Percentiles rank a stretch among this genome's conserved stretches.
Evolutionary conservation across 2,329 filamentous ascomycete species (phyloP).

Genomic region (Clonostachys rosea): DNA sequence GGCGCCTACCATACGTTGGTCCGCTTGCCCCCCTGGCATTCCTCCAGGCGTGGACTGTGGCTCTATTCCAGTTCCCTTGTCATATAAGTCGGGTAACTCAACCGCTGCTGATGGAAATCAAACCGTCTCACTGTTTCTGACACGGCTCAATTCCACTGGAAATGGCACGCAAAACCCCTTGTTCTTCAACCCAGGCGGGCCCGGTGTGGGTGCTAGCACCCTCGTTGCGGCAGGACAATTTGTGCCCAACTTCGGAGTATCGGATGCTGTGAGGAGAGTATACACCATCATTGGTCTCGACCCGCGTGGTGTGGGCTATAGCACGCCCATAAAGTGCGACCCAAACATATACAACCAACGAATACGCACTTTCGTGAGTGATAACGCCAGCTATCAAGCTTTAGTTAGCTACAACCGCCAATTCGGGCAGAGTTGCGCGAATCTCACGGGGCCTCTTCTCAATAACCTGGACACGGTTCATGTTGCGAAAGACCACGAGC

Average conservation of each 20-base stretch:
- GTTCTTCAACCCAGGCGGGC: conserved; percentile 14
- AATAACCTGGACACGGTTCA: conserved; percentile 13
- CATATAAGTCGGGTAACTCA: conserved; percentile 3
- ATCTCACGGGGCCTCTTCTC: conserved; percentile 12
- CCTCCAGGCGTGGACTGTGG: not conserved
- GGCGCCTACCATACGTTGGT: not conserved
- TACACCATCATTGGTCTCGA: conserved; percentile 39
- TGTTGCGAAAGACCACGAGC: conserved; percentile 13
- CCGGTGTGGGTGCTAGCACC: conserved; percentile 6
- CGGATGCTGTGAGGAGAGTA: conserved; percentile 9
- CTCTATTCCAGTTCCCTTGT: not conserved
- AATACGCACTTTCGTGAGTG: conserved; percentile 2
- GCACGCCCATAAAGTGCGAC: conserved; percentile 32
- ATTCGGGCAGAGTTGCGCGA: conserved; percentile 12
- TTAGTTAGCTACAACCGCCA: conserved; percentile 7
- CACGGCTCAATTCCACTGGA: conserved; percentile 1
- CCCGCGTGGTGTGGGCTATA: conserved; percentile 33
- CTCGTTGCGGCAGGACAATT: conserved; percentile 1
- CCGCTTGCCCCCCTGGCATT: not conserved
- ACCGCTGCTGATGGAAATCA: not conserved
- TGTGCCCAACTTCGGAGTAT: conserved; percentile 6
- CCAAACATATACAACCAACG: conserved; percentile 12
- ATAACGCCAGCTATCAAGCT: conserved; percentile 3
- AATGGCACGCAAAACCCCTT: conserved; percentile 1
- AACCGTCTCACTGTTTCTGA: conserved; percentile 1